Base-by-base conservation (phyloP, 2,329 filamentous ascomycete species). In the Cercospora janseana region DNA sequence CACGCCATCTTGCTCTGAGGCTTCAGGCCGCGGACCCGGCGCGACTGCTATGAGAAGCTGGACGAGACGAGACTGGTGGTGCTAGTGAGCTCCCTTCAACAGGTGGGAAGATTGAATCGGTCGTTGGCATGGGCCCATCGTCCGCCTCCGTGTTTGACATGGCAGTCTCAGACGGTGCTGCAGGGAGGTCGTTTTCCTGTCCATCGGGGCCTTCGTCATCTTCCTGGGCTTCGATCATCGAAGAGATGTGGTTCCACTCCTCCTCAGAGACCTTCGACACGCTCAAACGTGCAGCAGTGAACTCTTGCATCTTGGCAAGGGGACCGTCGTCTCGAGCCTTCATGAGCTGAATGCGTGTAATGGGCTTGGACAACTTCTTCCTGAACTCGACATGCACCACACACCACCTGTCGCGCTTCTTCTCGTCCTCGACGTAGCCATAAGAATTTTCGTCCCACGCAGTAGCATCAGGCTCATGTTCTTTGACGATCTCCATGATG, bases 351-450 rank as follows among this genome's bases (percentile, higher is more conserved):
- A 81, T 79, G 44, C 96, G 77, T 4, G 79, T 47, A 49, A 97
- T 79, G 0, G 83, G 79, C 10, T 82, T 76, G 1, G 76, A 75
- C 60, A 97, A 90, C 70, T 95, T 96, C 66, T 82, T 83, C 50
- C 86, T 82, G 67, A 95, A 96, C 62, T 85, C 79, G 40, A 97
- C 92, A 54, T 94, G 87, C 1, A 97, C 93, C 13, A 93, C 80
- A 46, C 84, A 88, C 93, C 93, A 98, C 62, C 83, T 88, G 0
- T 86, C 86, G 43, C 84, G 80, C 2, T 80, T 75, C 58, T 80
- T 83, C 1, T 87, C 88, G 46, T 86, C 86, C 1, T 84, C 71
- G 64, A 97, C 93, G 67, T 90, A 94, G 71, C 96, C 96, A 0
- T 89, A 85, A 48, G 85, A 80, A 38, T 79, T 75, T 12, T 81